Percentiles rank a stretch among this genome's conserved stretches.
Conservation (phyloP, 768 basidiomycete genomes). For the Leucocoprinus sp. region DNA sequence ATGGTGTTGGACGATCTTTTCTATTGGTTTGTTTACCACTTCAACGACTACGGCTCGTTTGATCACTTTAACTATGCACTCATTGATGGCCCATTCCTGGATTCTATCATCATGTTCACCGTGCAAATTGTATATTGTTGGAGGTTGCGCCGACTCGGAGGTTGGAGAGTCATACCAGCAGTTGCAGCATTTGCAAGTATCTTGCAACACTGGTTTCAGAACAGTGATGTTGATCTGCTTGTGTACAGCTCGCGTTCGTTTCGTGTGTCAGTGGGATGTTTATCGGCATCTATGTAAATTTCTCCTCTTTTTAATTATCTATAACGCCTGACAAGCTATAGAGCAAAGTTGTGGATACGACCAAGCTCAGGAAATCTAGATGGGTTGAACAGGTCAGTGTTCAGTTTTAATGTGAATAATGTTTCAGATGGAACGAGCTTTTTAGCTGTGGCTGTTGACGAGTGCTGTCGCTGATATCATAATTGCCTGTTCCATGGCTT, state of each 20-base stretch:
- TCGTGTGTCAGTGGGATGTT: background rate
- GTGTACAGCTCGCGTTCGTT: constrained; percentile 1
- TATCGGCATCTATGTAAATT: background rate
- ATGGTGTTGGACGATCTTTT: constrained; percentile 6
- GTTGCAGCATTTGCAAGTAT: background rate
- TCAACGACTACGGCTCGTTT: constrained; percentile 1
- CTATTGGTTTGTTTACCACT: constrained; percentile 6
- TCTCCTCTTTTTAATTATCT: background rate
- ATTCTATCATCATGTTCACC: constrained; percentile 1
- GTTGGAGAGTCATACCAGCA: constrained; percentile 1
- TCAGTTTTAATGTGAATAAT: background rate
- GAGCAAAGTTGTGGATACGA: background rate
- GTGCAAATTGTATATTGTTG: constrained; percentile 8
- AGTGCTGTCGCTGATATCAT: background rate
- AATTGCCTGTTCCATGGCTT: constrained; percentile 6
- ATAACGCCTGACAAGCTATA: background rate
- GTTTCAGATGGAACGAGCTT: background rate
- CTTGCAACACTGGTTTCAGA: background rate
- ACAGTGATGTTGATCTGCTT: background rate
- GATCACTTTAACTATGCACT: constrained; percentile 1
- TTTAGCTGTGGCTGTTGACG: background rate
- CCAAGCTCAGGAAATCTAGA: background rate
- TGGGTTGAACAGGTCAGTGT: background rate
- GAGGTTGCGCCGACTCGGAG: constrained; percentile 1
- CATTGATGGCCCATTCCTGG: constrained; percentile 3